Evolutionary conservation across 192 early-diverging fungal genomes (phyloP), one percentile per base, ranked within the genome.

Genomic region (Coemansia sp.): DNA sequence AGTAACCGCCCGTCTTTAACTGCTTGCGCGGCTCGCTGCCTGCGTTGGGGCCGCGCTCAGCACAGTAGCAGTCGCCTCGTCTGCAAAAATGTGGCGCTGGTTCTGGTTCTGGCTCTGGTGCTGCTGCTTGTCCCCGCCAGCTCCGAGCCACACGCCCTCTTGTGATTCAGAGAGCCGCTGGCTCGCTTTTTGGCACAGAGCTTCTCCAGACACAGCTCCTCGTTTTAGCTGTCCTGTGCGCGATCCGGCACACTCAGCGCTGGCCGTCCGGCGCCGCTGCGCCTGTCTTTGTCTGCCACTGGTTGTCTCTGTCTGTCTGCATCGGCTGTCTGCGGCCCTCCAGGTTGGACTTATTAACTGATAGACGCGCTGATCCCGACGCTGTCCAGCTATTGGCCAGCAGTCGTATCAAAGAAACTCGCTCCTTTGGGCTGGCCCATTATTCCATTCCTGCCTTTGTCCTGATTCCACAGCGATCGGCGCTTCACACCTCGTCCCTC

Each of bases 391-490:
- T 16, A 45, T 45, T 45, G 42, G 42, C 42, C 42, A 16, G 36
- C 4, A 45, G 42, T 0, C 0, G 42, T 16, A 45, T 45, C 42
- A 45, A 45, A 45, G 42, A 45, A 45, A 12, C 7, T 38, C 36
- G 36, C 10, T 1, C 49, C 49, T 51, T 20, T 25, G 17, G 49
- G 5, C 49, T 16, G 49, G 49, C 49, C 8, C 22, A 51, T 51
- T 25, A 17, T 20, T 51, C 49, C 49, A 38, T 16, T 45, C 42
- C 25, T 25, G 51, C 18, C 51, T 25, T 29, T 54, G 25, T 22
- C 29, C 51, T 30, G 51, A 22, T 54, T 54, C 20, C 51, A 54
- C 51, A 30, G 51, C 51, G 51, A 54, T 54, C 51, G 51, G 51
- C 51, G 51, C 51, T 54, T 22, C 51, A 22, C 51, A 54, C 4